Conservation (phyloP, 345 rosid species). For the Eucalyptus sp. region DNA sequence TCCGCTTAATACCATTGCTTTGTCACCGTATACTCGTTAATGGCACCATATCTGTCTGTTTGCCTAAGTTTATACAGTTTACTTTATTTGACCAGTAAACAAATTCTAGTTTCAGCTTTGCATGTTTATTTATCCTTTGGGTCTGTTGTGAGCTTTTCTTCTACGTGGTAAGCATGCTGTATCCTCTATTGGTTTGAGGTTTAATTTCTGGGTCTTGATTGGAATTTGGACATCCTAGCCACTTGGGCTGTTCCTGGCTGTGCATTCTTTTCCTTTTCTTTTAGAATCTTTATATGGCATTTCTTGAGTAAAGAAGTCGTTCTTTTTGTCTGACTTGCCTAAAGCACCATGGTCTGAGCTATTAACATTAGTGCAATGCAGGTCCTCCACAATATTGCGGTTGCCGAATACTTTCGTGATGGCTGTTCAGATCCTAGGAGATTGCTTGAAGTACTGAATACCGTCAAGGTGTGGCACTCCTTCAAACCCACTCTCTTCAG, state of each 20-base stretch:
- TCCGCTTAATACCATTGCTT: background rate
- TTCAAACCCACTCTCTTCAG: background rate
- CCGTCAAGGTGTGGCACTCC: constrained; percentile 45
- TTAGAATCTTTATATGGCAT: background rate
- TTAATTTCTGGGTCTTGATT: background rate
- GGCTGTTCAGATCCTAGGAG: constrained; percentile 69
- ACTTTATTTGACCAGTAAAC: background rate
- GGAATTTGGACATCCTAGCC: background rate
- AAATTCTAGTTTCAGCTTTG: background rate
- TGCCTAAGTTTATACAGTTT: background rate
- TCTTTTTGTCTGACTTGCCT: background rate
- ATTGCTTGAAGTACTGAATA: constrained; percentile 58
- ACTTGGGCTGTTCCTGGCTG: background rate
- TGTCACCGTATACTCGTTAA: background rate
- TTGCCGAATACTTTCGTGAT: constrained; percentile 59
- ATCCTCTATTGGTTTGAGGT: background rate
- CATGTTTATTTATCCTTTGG: background rate
- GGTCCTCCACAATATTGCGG: constrained; percentile 91
- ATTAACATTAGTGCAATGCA: constrained; percentile 7
- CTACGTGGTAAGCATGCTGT: background rate
- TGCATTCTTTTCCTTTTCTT: background rate
- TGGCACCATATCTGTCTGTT: background rate
- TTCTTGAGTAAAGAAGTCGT: background rate
- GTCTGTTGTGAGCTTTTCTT: background rate
- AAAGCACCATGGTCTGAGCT: background rate